Conservation (phyloP, 2,329 filamentous ascomycete genomes). For the Botrytis fragariae region DNA sequence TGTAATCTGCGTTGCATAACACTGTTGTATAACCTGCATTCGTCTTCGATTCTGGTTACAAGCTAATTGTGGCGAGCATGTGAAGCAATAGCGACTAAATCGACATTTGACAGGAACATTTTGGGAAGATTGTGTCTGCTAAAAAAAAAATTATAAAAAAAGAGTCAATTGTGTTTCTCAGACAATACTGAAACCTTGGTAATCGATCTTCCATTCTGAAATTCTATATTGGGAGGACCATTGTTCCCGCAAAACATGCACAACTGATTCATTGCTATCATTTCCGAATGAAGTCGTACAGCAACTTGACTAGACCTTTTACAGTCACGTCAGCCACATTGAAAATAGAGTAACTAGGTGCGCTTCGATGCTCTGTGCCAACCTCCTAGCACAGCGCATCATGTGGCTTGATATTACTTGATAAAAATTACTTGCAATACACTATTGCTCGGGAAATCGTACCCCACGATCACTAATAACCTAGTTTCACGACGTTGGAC, state of each 20-base stretch:
- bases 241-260: not conserved
- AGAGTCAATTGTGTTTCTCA: not conserved
- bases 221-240: not conserved
- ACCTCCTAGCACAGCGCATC: not conserved
- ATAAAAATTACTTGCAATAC: not conserved
- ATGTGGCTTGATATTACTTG: slow-evolving; percentile 14
- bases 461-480: slow-evolving; percentile 3
- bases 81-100: not conserved
- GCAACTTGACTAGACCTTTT: not conserved
- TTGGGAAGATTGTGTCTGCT: not conserved
- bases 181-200: not conserved
- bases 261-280: not conserved
- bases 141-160: not conserved
- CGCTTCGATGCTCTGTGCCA: not conserved
- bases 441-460: not conserved
- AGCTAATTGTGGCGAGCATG: not conserved
- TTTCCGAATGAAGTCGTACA: not conserved
- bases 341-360: not conserved
- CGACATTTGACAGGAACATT: not conserved
- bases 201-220: not conserved
- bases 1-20: not conserved
- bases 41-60: not conserved
- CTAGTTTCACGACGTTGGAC: slow-evolving; percentile 5
- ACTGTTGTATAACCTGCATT: slow-evolving; percentile 2
- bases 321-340: not conserved